Percentiles rank a stretch among this genome's conserved stretches.
phyloP scores from a whole-genome alignment of 192 early-diverging fungal genomes.

The Phlyctochytrium planicorne region DNA sequence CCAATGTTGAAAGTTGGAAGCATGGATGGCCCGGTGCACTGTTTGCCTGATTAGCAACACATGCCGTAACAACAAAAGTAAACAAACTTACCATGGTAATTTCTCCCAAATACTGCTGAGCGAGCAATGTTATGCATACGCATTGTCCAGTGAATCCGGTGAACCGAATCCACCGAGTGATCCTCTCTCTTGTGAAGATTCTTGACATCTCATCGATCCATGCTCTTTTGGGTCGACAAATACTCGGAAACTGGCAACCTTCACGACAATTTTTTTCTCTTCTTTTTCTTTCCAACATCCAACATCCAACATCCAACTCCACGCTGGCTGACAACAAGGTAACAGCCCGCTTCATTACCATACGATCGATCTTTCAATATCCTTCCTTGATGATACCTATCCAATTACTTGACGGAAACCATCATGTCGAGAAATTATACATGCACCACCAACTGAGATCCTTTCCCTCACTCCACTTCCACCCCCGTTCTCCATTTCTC shows the following conservation, averaged over 20 bases:
- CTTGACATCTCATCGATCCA: too few species aligned
- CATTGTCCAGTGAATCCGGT: conserved; percentile 45
- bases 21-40: conserved; percentile 89
- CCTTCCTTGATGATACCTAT: conserved; percentile 1
- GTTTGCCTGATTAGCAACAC: conserved; percentile 6
- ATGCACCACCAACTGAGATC: conserved; percentile 4
- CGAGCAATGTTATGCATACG: conserved; percentile 66
- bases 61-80: neutral
- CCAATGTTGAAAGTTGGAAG: conserved; percentile 82
- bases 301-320: too few species aligned
- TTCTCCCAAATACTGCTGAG: conserved; percentile 74
- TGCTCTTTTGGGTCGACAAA: too few species aligned
- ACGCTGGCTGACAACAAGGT: too few species aligned
- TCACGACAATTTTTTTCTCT: too few species aligned
- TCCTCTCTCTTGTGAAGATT: neutral
- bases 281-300: too few species aligned
- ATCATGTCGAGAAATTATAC: neutral
- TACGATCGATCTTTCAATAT: too few species aligned
- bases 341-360: too few species aligned
- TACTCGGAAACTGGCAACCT: too few species aligned
- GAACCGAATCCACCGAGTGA: conserved; percentile 6
- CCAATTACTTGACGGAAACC: neutral
- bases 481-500: neutral
- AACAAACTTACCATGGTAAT: conserved; percentile 65
- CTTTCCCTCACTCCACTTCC: neutral